Evolutionary conservation across 169 alveolate genomes (phyloP), one percentile per base, ranked within the genome.

Genomic region (Eimeria falciformis): DNA sequence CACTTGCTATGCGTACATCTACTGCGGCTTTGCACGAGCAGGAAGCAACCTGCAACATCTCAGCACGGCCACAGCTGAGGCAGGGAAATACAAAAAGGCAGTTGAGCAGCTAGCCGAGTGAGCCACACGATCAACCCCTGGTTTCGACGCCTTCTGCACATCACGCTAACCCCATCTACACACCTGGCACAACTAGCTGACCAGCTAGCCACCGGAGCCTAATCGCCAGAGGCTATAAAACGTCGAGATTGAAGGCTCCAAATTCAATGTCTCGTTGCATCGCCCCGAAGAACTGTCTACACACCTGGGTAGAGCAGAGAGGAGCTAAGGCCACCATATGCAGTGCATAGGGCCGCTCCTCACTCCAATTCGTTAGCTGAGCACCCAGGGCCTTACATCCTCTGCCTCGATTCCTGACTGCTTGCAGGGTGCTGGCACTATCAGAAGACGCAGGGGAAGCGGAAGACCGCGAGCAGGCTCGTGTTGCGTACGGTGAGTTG

Each of bases 41-140:
- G 65, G n/a, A 53, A 53, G 65, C 65, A 53, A 53, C n/a, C 65
- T 53, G 17, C 65, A 53, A 21, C 65, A 53, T 53, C 65, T 53
- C 25, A 53, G 65, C 65, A 53, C 65, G 17, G 65, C 65, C n/a
- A 53, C 65, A 12, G 65, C 65, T 12, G 65, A 21, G 25, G 65
- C 65, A 17, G 65, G 65, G n/a, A 53, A 53, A 21, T 53, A 53
- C 65, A 12, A 53, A 21, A 12, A 21, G 65, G 65, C 65, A 17
- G 65, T 53, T 17, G 65, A 53, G 65, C 65, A 53, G n/a, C n/a
- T 53, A 53, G 17, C 65, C 25, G 65, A 53, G 65, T 53, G n/a
- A 53, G 65, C 65, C 65, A 21, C 17, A 53, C 17, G n/a, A 53
- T 12, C 25, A 21, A 21, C 25, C n/a, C 3, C n/a, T 53, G 3